Percentiles rank a stretch among this genome's conserved stretches.
phyloP scores from a whole-genome alignment of 176 grass and related monocot genomes.

The Cocos nucifera region DNA sequence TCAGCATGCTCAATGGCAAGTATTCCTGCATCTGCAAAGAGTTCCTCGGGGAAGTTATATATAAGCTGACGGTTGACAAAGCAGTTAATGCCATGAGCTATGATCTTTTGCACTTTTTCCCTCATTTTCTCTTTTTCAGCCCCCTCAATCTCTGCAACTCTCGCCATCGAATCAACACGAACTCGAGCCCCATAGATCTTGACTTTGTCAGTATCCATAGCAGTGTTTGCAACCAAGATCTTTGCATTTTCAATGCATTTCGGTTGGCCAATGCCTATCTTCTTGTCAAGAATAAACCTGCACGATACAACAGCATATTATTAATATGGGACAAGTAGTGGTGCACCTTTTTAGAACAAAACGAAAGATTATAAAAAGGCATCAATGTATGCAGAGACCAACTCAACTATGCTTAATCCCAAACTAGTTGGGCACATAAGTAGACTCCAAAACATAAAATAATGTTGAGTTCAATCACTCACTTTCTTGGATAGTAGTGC shows the following conservation, averaged over 20 bases:
- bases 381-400: too few species aligned
- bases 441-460: too few species aligned
- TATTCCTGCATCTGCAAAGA: conserved; percentile 89
- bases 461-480: too few species aligned
- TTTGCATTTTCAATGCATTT: conserved; percentile 93
- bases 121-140: conserved; percentile 98
- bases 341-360: too few species aligned
- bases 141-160: conserved; percentile 84
- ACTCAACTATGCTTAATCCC: too few species aligned
- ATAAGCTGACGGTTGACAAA: conserved; percentile 90
- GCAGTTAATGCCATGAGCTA: conserved; percentile 81
- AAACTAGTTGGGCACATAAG: too few species aligned
- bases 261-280: conserved; percentile 92
- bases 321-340: too few species aligned
- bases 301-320: background rate
- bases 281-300: conserved; percentile 99
- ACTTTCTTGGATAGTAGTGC: too few species aligned
- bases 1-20: conserved; percentile 94
- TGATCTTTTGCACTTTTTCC: conserved; percentile 92
- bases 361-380: too few species aligned
- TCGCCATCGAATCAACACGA: conserved; percentile 85
- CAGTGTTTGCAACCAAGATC: conserved; percentile 92
- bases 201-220: conserved; percentile 99
- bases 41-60: conserved; percentile 94
- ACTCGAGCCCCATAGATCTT: conserved; percentile 96